These are phyloP conservation scores for Apiosordaria backusii DNA, from an alignment of 495 filamentous ascomycete genomes.

Conservation along the genomic window DNA sequence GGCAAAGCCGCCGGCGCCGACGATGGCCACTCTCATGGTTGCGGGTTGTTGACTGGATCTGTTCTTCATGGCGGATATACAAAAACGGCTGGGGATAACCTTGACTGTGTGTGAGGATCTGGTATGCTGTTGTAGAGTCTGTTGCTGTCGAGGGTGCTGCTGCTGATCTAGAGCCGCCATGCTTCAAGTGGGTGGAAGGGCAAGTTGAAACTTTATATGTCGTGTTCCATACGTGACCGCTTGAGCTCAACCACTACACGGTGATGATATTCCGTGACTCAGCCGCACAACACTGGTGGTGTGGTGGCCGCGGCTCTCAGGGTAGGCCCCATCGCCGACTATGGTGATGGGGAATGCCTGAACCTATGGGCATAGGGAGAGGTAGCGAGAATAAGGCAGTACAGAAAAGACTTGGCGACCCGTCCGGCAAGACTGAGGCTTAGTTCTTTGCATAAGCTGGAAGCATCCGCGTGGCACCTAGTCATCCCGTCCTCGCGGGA, in stretches of 20 bases:
- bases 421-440: not conserved
- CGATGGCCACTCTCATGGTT: slow-evolving; percentile 71
- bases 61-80: slow-evolving; percentile 36
- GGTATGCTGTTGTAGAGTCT: slow-evolving; percentile 1
- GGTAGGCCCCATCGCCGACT: not conserved
- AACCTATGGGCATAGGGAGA: not conserved
- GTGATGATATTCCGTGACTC: not conserved
- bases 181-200: not conserved
- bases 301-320: not conserved
- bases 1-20: slow-evolving; percentile 66
- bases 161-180: not conserved
- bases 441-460: not conserved
- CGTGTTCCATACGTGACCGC: not conserved
- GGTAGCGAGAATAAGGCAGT: not conserved
- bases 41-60: slow-evolving; percentile 28
- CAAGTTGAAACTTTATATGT: not conserved
- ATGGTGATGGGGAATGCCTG: not conserved
- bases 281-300: not conserved
- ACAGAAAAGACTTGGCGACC: not conserved
- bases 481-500: not conserved
- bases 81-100: not conserved
- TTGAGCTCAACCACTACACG: not conserved
- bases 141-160: not conserved
- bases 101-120: not conserved
- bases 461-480: not conserved